Percentiles rank a stretch among this genome's conserved stretches.
Conservation (phyloP, 2,329 filamentous ascomycete genomes). For the Stenocarpella maydis region DNA sequence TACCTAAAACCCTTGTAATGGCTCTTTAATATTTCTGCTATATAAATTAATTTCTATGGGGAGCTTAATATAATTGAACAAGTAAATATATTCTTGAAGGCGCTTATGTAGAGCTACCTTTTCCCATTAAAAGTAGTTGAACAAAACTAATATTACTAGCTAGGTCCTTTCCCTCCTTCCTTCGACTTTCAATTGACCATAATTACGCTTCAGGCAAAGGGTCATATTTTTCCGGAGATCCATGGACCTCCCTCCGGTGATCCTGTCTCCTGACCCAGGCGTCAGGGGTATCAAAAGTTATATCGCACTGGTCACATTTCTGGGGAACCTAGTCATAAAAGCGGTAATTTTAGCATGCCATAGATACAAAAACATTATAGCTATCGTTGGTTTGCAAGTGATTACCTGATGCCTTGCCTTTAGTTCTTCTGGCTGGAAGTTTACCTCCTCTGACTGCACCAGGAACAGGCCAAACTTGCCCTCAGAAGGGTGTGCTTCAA, state of each 20-base stretch:
- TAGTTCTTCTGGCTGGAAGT: neutral
- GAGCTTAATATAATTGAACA: too few relatives aligned
- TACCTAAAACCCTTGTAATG: too few relatives aligned
- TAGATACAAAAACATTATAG: neutral
- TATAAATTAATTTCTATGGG: too few relatives aligned
- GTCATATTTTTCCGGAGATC: neutral
- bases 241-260: neutral
- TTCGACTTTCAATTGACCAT: too few relatives aligned
- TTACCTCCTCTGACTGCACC: neutral
- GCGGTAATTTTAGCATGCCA: neutral
- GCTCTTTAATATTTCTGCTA: too few relatives aligned
- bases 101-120: too few relatives aligned
- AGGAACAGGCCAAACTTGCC: slow-evolving; percentile 7
- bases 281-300: neutral
- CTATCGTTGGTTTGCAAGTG: too few relatives aligned
- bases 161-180: too few relatives aligned
- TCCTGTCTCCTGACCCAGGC: neutral
- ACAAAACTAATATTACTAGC: too few relatives aligned
- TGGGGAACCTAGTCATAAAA: neutral
- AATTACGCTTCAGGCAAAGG: neutral
- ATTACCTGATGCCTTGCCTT: neutral
- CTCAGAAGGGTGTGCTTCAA: neutral
- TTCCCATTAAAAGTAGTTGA: too few relatives aligned
- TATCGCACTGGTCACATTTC: slow-evolving; percentile 5
- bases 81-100: too few relatives aligned